Conservation (phyloP, 2,329 filamentous ascomycete species). For the Elsinoe perseae region DNA sequence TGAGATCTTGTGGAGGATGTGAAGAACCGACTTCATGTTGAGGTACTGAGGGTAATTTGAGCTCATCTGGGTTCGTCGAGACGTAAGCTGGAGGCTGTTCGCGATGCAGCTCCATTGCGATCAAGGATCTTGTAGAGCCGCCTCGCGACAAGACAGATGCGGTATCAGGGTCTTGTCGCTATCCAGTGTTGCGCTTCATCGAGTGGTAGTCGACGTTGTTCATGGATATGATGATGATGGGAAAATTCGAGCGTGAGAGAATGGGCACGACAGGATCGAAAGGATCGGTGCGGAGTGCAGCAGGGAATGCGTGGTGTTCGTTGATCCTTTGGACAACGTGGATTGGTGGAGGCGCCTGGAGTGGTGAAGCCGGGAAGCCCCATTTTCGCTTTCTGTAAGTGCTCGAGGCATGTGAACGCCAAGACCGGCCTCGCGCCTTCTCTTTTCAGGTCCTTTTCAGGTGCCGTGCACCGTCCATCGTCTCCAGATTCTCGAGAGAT, state of each 20-base stretch:
- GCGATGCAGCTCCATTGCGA: slow-evolving; percentile 27
- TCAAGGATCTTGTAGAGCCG: slow-evolving; percentile 11
- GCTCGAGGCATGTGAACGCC: slow-evolving; percentile 13
- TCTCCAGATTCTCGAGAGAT: neutral
- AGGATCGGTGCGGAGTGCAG: slow-evolving; percentile 3
- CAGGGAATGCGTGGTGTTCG: neutral
- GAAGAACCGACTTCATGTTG: slow-evolving; percentile 28
- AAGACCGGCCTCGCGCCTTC: slow-evolving; percentile 6
- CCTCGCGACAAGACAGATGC: slow-evolving; percentile 6
- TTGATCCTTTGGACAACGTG: slow-evolving; percentile 4
- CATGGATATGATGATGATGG: neutral
- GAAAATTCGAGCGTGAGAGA: neutral
- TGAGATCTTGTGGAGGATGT: slow-evolving; percentile 26
- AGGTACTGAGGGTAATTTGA: slow-evolving; percentile 37
- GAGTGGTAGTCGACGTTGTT: neutral
- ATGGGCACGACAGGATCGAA: neutral
- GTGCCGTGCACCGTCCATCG: neutral
- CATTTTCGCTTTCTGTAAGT: neutral
- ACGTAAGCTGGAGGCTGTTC: slow-evolving; percentile 37
- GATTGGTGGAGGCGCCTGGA: slow-evolving; percentile 1
- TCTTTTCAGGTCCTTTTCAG: slow-evolving; percentile 1
- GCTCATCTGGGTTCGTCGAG: slow-evolving; percentile 35
- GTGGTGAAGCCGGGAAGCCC: neutral
- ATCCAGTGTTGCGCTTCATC: slow-evolving; percentile 1
- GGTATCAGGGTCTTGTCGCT: slow-evolving; percentile 5